phyloP scores from a whole-genome alignment of 805 yeast genomes.

The Zygotorulaspora chibaensis region DNA sequence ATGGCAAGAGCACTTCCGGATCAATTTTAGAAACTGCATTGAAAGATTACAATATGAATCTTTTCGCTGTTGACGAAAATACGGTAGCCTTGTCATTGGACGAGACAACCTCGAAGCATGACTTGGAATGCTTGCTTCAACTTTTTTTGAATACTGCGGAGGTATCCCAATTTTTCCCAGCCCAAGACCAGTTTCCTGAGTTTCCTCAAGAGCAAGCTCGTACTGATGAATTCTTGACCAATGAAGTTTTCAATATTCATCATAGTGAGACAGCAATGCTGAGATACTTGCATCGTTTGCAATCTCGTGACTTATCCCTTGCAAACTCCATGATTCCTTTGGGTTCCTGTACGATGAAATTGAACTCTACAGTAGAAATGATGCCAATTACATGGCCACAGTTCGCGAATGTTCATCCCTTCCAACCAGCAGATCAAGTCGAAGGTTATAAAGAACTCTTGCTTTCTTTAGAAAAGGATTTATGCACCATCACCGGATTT shows the following conservation, averaged over 20 bases:
- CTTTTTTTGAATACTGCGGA: conserved; percentile 48
- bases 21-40: conserved; percentile 56
- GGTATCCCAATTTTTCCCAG: conserved; percentile 5
- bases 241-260: conserved; percentile 77
- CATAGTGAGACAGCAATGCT: conserved; percentile 95
- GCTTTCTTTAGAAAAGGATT: conserved; percentile 71
- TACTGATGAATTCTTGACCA: conserved; percentile 56
- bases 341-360: conserved; percentile 97
- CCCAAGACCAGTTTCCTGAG: conserved; percentile 40
- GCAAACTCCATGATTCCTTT: conserved; percentile 97
- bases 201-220: conserved; percentile 49
- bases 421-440: conserved; percentile 88
- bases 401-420: conserved; percentile 84
- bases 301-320: conserved; percentile 82
- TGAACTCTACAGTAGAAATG: conserved; percentile 95
- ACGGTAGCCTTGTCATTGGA: conserved; percentile 82
- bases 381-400: conserved; percentile 93
- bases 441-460: conserved; percentile 76
- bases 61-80: conserved; percentile 59
- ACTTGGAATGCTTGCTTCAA: conserved; percentile 52
- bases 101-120: conserved; percentile 70
- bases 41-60: conserved; percentile 60
- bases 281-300: conserved; percentile 81
- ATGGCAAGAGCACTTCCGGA: conserved; percentile 46
- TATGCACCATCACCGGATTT: conserved; percentile 90